Evolutionary conservation across 768 basidiomycete genomes (phyloP).

Genomic region (Zangia roseola): DNA sequence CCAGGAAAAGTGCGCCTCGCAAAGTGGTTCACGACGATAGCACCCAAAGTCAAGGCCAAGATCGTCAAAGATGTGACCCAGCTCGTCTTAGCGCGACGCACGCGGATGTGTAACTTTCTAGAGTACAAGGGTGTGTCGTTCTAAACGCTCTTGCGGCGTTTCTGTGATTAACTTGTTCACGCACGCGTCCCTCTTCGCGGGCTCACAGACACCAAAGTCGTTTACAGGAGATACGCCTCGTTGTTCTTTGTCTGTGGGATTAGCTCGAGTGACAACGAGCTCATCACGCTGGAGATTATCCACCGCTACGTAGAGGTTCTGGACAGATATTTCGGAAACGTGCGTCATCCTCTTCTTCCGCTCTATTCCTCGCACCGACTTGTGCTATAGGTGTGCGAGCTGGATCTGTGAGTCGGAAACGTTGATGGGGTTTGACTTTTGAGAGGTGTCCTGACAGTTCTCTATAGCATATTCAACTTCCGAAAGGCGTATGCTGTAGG

Average conservation of each 20-base stretch:
- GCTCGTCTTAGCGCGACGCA: conserved; percentile 82
- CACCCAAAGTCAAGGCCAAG: conserved; percentile 79
- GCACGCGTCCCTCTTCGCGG: background rate
- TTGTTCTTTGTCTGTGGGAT: conserved; percentile 94
- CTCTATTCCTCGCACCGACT: background rate
- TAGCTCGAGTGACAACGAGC: conserved; percentile 82
- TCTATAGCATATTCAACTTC: conserved; percentile 89
- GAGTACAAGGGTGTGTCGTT: conserved; percentile 84
- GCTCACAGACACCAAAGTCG: conserved; percentile 71
- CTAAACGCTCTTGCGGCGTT: background rate
- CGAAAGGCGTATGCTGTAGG: conserved; percentile 89
- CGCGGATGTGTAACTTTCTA: conserved; percentile 92
- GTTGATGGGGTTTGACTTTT: background rate
- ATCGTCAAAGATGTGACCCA: conserved; percentile 96
- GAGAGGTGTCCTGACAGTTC: background rate
- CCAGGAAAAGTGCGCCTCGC: conserved; percentile 90
- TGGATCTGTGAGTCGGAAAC: conserved; percentile 70
- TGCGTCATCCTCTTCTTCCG: conserved; percentile 17
- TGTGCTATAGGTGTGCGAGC: conserved; percentile 70
- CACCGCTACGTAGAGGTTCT: conserved; percentile 94
- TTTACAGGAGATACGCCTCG: conserved; percentile 94
- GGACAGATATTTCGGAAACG: conserved; percentile 55
- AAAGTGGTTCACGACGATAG: conserved; percentile 92
- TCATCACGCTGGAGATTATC: conserved; percentile 87
- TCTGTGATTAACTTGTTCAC: conserved; percentile 28